These are phyloP conservation scores for Ogataea minuta DNA, from an alignment of 805 yeast species.

Conservation along the genomic window DNA sequence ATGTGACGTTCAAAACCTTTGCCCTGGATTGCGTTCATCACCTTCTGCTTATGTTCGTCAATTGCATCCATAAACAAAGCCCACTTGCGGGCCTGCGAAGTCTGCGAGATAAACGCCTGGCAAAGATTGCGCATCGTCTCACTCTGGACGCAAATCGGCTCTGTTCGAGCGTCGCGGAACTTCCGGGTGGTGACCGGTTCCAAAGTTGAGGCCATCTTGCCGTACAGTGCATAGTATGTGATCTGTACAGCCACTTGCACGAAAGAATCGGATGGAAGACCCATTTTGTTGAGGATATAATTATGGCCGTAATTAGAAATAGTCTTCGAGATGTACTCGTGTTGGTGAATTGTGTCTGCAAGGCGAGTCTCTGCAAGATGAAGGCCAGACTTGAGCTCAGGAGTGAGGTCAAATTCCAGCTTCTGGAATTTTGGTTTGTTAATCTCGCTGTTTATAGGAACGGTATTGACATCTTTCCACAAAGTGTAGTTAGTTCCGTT, in stretches of 20 bases:
- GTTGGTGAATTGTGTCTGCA: conserved; percentile 57
- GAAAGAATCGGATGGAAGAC: conserved; percentile 48
- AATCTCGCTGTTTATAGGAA: conserved; percentile 30
- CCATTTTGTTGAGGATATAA: conserved; percentile 38
- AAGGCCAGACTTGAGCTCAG: conserved; percentile 46
- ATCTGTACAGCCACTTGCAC: conserved; percentile 53
- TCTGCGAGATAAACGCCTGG: conserved; percentile 61
- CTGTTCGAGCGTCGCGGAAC: conserved; percentile 68
- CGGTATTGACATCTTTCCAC: conserved; percentile 44
- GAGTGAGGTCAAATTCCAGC: conserved; percentile 40
- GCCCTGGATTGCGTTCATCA: conserved; percentile 56
- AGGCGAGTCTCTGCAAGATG: conserved; percentile 58
- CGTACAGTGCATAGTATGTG: conserved; percentile 54
- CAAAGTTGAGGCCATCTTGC: conserved; percentile 39
- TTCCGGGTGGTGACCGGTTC: conserved; percentile 64
- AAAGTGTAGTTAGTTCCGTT: conserved; percentile 56
- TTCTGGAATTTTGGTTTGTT: conserved; percentile 37
- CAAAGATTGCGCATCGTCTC: conserved; percentile 50
- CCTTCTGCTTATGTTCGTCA: conserved; percentile 45
- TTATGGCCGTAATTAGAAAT: conserved; percentile 32
- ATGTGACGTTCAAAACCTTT: conserved; percentile 72
- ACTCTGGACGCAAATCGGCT: conserved; percentile 63
- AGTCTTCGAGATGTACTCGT: conserved; percentile 45
- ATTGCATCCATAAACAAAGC: conserved; percentile 49
- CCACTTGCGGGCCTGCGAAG: conserved; percentile 48